A percentile compares a stretch with the other conserved stretches of the same genome.
Evolutionary conservation across 2,329 filamentous ascomycete genomes (phyloP).

Genomic region (Paraconiothyrium brasiliense): DNA sequence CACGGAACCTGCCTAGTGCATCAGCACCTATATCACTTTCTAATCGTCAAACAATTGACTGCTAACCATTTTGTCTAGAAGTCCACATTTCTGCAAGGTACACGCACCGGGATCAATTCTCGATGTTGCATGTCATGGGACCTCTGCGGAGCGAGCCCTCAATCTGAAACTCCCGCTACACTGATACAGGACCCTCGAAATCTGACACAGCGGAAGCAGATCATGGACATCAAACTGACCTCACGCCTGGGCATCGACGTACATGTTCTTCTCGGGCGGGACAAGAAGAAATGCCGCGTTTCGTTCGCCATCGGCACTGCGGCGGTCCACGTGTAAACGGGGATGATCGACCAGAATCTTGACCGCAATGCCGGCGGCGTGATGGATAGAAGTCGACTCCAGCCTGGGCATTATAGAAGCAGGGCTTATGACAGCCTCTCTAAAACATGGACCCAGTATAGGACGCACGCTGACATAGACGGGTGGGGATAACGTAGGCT

Average conservation of each 20-base stretch:
- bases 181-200: constrained; percentile 43
- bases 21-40: not conserved
- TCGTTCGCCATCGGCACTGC: not conserved
- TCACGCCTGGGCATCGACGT: constrained; percentile 21
- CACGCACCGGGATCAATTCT: constrained; percentile 15
- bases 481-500: constrained; percentile 28
- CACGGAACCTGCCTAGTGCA: constrained; percentile 1
- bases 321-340: not conserved
- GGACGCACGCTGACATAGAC: constrained; percentile 15
- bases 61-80: not conserved
- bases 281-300: constrained; percentile 9
- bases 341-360: not conserved
- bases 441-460: constrained; percentile 10
- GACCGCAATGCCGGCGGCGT: too few species aligned
- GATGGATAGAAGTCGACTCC: not conserved
- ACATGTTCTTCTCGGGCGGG: constrained; percentile 16
- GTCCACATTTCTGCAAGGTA: not conserved
- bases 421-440: constrained; percentile 9
- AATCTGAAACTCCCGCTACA: constrained; percentile 46
- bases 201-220: constrained; percentile 48
- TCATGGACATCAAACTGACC: constrained; percentile 41
- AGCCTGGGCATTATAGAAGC: not conserved
- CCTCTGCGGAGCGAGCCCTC: constrained; percentile 36
- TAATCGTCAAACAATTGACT: not conserved
- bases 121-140: constrained; percentile 20